A percentile compares a stretch with the other conserved stretches of the same genome.
These are phyloP conservation scores for Cercospora citrullina DNA, from an alignment of 2,329 filamentous ascomycete species.

Conservation along the genomic window DNA sequence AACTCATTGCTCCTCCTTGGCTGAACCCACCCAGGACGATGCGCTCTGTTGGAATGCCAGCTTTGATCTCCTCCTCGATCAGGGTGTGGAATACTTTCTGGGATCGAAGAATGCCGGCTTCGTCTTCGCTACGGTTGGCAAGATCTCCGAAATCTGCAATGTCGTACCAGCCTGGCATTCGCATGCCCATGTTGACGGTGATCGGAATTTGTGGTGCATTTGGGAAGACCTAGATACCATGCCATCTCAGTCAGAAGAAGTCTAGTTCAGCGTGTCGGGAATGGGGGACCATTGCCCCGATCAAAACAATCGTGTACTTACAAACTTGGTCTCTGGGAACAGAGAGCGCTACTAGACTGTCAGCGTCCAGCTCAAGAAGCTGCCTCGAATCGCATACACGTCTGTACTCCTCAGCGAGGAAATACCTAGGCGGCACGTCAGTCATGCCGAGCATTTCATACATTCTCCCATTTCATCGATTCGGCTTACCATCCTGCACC, in stretches of 20 bases:
- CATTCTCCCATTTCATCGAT: neutral
- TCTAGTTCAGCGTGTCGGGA: neutral
- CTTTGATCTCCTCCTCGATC: slow-evolving; percentile 75
- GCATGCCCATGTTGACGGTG: slow-evolving; percentile 66
- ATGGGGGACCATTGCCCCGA: neutral
- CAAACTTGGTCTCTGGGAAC: slow-evolving; percentile 79
- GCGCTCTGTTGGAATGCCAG: slow-evolving; percentile 76
- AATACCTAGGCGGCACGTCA: slow-evolving; percentile 53
- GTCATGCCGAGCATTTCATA: neutral
- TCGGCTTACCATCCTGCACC: slow-evolving; percentile 69
- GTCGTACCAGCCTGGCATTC: slow-evolving; percentile 88
- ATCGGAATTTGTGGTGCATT: slow-evolving; percentile 65
- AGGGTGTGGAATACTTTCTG: slow-evolving; percentile 75
- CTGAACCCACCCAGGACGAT: slow-evolving; percentile 86
- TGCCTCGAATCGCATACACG: slow-evolving; percentile 54
- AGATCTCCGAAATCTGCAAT: slow-evolving; percentile 57
- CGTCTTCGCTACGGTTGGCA: slow-evolving; percentile 59
- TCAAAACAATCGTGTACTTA: neutral
- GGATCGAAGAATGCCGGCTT: slow-evolving; percentile 70
- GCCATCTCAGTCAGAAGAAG: slow-evolving; percentile 41
- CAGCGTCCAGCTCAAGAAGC: neutral
- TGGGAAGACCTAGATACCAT: slow-evolving; percentile 64
- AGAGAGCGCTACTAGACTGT: slow-evolving; percentile 43
- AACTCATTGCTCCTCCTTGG: slow-evolving; percentile 82
- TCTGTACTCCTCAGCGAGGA: slow-evolving; percentile 84